Evolutionary conservation across 2,329 filamentous ascomycete genomes (phyloP).

Genomic region (Diaporthe citrichinensis): DNA sequence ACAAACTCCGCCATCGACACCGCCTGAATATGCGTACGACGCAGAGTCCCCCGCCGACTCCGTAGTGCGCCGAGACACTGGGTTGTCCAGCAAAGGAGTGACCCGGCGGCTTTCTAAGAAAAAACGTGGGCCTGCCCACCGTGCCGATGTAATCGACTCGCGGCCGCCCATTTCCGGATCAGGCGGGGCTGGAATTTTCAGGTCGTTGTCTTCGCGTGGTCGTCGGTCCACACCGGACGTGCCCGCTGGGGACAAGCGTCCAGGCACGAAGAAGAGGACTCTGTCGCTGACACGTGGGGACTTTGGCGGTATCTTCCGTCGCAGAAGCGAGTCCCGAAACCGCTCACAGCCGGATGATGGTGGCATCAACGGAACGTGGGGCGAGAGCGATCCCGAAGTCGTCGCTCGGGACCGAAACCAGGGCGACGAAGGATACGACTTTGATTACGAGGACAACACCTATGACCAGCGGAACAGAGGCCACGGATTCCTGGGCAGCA

Average conservation of each 20-base stretch:
- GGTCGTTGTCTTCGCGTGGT: slow-evolving; percentile 58
- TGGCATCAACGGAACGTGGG: slow-evolving; percentile 70
- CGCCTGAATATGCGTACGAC: slow-evolving; percentile 66
- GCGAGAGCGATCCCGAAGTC: slow-evolving; percentile 58
- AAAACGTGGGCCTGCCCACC: slow-evolving; percentile 50
- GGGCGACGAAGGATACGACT: slow-evolving; percentile 48
- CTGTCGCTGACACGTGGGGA: slow-evolving; percentile 73
- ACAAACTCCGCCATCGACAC: slow-evolving; percentile 77
- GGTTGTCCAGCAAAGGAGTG: slow-evolving; percentile 51
- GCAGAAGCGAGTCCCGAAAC: slow-evolving; percentile 57
- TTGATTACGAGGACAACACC: slow-evolving; percentile 48
- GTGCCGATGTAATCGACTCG: slow-evolving; percentile 59
- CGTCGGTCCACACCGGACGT: slow-evolving; percentile 46
- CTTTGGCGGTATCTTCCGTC: slow-evolving; percentile 60
- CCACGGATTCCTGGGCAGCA: slow-evolving; percentile 40
- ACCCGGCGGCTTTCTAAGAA: slow-evolving; percentile 62
- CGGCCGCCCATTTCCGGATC: slow-evolving; percentile 64
- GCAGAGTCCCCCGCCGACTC: slow-evolving; percentile 55
- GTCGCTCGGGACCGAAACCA: slow-evolving; percentile 7
- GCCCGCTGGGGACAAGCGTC: slow-evolving; percentile 54
- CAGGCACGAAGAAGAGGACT: slow-evolving; percentile 65
- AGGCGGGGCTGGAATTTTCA: slow-evolving; percentile 58
- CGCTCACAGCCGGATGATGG: slow-evolving; percentile 60
- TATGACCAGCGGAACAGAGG: slow-evolving; percentile 42
- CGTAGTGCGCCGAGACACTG: slow-evolving; percentile 48